Conservation (phyloP, 1,284 basidiomycete genomes). For the Ceratobasidium sp. region DNA sequence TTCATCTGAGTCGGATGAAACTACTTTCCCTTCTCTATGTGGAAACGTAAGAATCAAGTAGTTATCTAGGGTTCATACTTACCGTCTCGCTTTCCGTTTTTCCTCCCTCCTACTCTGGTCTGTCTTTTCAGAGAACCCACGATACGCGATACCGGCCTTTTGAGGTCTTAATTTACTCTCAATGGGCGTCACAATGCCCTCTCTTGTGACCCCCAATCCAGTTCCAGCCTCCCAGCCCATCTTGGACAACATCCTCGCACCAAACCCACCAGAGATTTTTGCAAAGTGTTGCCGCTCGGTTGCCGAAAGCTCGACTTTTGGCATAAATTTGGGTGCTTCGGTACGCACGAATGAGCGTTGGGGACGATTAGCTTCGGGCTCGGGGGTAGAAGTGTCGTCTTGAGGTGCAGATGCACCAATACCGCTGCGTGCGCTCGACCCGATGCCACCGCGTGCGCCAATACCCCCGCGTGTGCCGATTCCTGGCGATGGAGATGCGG, state of each 20-base stretch:
- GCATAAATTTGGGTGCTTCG: constrained; percentile 53
- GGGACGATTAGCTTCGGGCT: constrained; percentile 41
- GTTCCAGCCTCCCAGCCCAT: constrained; percentile 90
- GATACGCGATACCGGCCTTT: constrained; percentile 81
- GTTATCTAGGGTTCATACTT: constrained; percentile 53
- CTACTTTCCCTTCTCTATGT: constrained; percentile 61
- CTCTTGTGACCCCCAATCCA: constrained; percentile 79
- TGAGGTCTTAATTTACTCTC: constrained; percentile 84
- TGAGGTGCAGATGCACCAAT: constrained; percentile 46
- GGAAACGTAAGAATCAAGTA: not conserved
- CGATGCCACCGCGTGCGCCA: constrained; percentile 15
- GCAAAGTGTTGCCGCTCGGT: constrained; percentile 79
- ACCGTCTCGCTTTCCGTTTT: constrained; percentile 78
- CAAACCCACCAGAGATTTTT: constrained; percentile 77
- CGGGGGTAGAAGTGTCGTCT: constrained; percentile 52
- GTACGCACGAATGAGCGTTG: constrained; percentile 67
- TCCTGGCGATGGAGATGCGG: constrained; percentile 8
- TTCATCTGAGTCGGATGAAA: constrained; percentile 78
- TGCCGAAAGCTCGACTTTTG: constrained; percentile 63
- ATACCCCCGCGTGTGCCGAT: constrained; percentile 23
- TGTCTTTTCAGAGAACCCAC: constrained; percentile 86
- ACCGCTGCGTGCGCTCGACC: constrained; percentile 45
- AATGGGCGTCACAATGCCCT: constrained; percentile 88
- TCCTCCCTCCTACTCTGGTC: constrained; percentile 64
- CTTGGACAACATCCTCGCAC: constrained; percentile 88